Conservation (phyloP, 768 basidiomycete genomes). For the Postia placenta region DNA sequence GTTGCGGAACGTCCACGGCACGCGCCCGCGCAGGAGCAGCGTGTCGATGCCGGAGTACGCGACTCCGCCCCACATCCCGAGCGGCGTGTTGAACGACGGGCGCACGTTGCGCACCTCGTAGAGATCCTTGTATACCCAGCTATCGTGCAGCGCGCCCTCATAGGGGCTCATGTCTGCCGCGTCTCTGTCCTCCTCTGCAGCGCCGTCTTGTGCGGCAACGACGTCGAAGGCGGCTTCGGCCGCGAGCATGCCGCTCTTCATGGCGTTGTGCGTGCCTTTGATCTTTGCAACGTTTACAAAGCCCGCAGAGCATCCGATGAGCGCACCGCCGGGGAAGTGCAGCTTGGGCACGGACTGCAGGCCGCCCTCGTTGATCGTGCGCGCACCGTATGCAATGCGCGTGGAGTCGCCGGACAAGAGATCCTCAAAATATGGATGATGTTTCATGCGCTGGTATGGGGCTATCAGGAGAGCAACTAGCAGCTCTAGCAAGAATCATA, state of each 20-base stretch:
- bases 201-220: slow-evolving; percentile 31
- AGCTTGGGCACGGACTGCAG: slow-evolving; percentile 83
- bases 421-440: slow-evolving; percentile 86
- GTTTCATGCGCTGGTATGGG: slow-evolving; percentile 75
- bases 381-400: slow-evolving; percentile 87
- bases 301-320: slow-evolving; percentile 93
- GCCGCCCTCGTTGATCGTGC: slow-evolving; percentile 90
- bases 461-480: not conserved
- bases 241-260: slow-evolving; percentile 98
- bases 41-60: slow-evolving; percentile 86
- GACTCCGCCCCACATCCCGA: slow-evolving; percentile 86
- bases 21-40: slow-evolving; percentile 74
- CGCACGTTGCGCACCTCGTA: slow-evolving; percentile 88
- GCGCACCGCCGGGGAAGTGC: slow-evolving; percentile 89
- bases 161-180: slow-evolving; percentile 68
- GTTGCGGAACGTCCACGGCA: slow-evolving; percentile 90
- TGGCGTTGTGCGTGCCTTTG: slow-evolving; percentile 97
- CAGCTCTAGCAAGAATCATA: slow-evolving; percentile 24
- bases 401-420: slow-evolving; percentile 67
- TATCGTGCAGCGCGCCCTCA: slow-evolving; percentile 58
- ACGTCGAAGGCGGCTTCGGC: slow-evolving; percentile 80
- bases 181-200: slow-evolving; percentile 8
- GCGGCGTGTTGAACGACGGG: slow-evolving; percentile 74
- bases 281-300: slow-evolving; percentile 97
- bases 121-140: slow-evolving; percentile 85